Conservation (phyloP, 164 flowering plant genomes). For the Magnolia changhungtana region DNA sequence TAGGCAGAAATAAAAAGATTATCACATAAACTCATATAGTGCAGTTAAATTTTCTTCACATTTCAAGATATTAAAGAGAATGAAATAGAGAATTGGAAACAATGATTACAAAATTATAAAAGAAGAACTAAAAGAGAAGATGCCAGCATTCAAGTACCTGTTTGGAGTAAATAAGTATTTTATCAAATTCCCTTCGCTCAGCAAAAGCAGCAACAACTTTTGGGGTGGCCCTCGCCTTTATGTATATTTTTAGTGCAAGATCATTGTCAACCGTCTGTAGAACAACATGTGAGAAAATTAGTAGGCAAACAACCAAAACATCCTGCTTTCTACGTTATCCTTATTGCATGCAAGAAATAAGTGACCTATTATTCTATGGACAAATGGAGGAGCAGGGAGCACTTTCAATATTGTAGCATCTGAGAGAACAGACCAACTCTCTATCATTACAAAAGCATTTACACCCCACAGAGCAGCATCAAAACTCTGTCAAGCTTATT, state of each 20-base stretch:
- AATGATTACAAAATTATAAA: background rate
- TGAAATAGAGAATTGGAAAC: background rate
- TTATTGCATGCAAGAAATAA: background rate
- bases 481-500: background rate
- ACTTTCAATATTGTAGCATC: background rate
- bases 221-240: slow-evolving; percentile 97
- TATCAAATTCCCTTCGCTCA: slow-evolving; percentile 93
- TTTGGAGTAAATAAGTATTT: slow-evolving; percentile 92
- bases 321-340: background rate
- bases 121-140: background rate
- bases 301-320: background rate
- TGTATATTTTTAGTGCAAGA: slow-evolving; percentile 92
- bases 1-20: background rate
- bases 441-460: background rate
- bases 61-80: background rate
- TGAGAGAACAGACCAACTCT: background rate
- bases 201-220: slow-evolving; percentile 99
- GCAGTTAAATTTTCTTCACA: background rate
- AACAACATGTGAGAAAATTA: background rate
- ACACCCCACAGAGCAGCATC: background rate
- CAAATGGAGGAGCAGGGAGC: background rate
- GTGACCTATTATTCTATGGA: background rate
- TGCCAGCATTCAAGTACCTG: slow-evolving; percentile 47
- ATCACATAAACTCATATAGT: background rate
- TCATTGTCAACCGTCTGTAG: slow-evolving; percentile 95